Evolutionary conservation across 306 rosid genomes (phyloP), one percentile per base, ranked within the genome.

Genomic region (Vachellia collinsii): DNA sequence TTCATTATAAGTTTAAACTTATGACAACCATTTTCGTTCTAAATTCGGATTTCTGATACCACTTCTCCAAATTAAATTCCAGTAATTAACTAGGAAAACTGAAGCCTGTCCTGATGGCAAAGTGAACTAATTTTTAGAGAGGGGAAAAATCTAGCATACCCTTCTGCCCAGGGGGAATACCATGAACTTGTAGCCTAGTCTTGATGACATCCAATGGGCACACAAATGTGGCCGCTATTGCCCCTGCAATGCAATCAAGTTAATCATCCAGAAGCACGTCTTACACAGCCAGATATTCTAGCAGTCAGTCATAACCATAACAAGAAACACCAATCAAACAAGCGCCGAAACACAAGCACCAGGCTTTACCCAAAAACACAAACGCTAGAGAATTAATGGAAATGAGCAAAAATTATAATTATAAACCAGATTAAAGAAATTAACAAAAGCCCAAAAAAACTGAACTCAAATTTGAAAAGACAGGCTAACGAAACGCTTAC

Each of bases 201-300:
- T 93, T 95, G 92, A 95, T 95, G 85, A 95, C 99, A 88, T 95
- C 99, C 88, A 95, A 85, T 3, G 99, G 99, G 72, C 98, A 95
- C 62, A 95, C 90, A 81, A 95, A 90, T 23, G 99, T 93, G 59
- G 99, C 99, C 46, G 98, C 99, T 70, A 93, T 88, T 22, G 98
- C 86, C 81, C 98, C 99, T 95, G 83, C 44, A 81, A 77, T 80
- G 53, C 82, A 71, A 75, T 65, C 19, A 12, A 75, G 78, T 64
- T 59, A 72, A 72, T 53, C 12, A 36, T 25, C 54, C 59, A 2
- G 22, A 11, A 86, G 25, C 9, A 14, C 36, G 42, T 65, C 2
- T 37, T 39, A 53, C 71, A 72, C 47, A 13, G 53, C 54, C 34
- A 79, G 17, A 66, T 29, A 69, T 20, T 42, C 74, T 11, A 69